Evolutionary conservation across 2,329 filamentous ascomycete genomes (phyloP).

Genomic region (Raffaelea arxii): DNA sequence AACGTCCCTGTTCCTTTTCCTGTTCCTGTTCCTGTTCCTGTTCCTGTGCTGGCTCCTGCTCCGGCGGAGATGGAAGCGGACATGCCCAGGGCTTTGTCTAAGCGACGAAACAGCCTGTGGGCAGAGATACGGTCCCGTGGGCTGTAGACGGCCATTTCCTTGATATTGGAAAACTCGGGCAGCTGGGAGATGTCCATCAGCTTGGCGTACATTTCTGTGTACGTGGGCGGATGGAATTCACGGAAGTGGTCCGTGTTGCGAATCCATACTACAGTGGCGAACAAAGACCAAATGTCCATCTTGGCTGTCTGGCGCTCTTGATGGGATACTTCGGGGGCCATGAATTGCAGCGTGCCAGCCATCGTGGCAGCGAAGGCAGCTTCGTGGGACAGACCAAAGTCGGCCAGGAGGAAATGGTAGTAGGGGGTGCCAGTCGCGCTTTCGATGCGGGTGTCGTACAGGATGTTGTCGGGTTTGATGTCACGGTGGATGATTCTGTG

Average conservation of each 20-base stretch:
- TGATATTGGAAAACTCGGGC: background rate
- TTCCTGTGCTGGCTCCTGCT: too few relatives aligned
- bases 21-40: too few relatives aligned
- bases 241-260: conserved; percentile 13
- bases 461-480: conserved; percentile 94
- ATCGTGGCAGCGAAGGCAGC: conserved; percentile 13
- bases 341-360: conserved; percentile 18
- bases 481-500: conserved; percentile 87
- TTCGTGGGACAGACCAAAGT: conserved; percentile 87
- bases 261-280: conserved; percentile 20
- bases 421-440: conserved; percentile 11
- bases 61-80: too few relatives aligned
- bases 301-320: conserved; percentile 14
- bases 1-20: too few relatives aligned
- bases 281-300: conserved; percentile 22
- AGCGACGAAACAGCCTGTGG: too few relatives aligned
- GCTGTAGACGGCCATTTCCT: background rate
- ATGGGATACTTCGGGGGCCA: conserved; percentile 19
- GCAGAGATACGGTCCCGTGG: background rate
- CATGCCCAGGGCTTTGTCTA: too few relatives aligned
- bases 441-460: conserved; percentile 59
- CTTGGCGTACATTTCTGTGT: conserved; percentile 10
- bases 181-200: conserved; percentile 5
- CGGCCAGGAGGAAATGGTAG: conserved; percentile 72
- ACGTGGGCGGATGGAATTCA: background rate